These are phyloP conservation scores for Metroxylon sagu DNA, from an alignment of 176 grass and related monocot species.

Conservation along the genomic window DNA sequence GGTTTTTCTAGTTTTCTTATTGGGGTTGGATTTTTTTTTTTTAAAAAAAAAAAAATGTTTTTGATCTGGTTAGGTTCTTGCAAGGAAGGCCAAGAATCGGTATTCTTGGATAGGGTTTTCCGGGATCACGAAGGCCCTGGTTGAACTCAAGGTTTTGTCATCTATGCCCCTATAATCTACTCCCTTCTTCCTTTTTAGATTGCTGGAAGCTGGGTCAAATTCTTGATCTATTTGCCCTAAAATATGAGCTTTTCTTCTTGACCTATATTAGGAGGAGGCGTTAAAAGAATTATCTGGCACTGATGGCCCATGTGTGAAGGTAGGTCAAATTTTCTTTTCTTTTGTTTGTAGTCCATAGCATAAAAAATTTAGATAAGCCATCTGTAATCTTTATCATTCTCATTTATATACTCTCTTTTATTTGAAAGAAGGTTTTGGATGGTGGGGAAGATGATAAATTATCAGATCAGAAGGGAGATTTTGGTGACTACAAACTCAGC, in stretches of 20 bases:
- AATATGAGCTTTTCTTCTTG: background rate
- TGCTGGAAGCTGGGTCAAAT: background rate
- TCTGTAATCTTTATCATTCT: too few species aligned
- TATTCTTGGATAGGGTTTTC: slow-evolving; percentile 84
- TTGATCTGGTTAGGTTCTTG: slow-evolving; percentile 41
- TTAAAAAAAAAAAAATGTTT: too few species aligned
- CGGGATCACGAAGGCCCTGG: slow-evolving; percentile 52
- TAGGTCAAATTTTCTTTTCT: slow-evolving; percentile 11
- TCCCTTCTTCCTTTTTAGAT: background rate
- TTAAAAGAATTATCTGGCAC: slow-evolving; percentile 24
- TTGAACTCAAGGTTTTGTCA: slow-evolving; percentile 55
- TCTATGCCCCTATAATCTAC: background rate
- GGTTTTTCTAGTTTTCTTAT: too few species aligned
- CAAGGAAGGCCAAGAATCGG: slow-evolving; percentile 71
- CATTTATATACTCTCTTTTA: background rate
- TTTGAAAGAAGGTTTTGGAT: slow-evolving; percentile 33
- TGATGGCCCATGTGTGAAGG: slow-evolving; percentile 29
- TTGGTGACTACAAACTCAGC: slow-evolving; percentile 43
- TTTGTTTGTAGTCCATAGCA: too few species aligned
- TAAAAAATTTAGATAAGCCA: too few species aligned
- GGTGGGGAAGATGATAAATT: slow-evolving; percentile 61
- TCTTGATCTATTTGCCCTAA: background rate
- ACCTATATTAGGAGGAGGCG: slow-evolving; percentile 43
- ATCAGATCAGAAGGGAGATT: slow-evolving; percentile 33
- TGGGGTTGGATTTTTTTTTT: too few species aligned